These are phyloP conservation scores for Phytophthora brassicae DNA, from an alignment of 352 stramenopile genomes.

Conservation along the genomic window DNA sequence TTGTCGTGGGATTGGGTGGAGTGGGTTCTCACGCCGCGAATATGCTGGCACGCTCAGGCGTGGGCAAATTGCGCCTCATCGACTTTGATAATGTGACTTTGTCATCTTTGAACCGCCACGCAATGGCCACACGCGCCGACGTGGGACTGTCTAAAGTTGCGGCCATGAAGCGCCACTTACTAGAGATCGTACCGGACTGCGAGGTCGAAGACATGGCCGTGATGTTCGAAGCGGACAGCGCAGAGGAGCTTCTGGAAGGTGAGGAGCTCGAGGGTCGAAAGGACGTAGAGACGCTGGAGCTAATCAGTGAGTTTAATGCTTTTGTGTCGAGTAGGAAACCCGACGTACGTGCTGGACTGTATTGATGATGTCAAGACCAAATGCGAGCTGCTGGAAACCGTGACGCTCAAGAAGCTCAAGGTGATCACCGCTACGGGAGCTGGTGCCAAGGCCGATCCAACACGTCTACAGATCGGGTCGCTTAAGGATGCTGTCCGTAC, in stretches of 20 bases:
- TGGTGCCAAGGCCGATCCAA: slow-evolving; percentile 96
- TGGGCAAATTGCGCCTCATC: slow-evolving; percentile 94
- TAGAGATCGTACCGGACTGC: slow-evolving; percentile 75
- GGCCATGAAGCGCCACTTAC: slow-evolving; percentile 84
- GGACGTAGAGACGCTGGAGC: background rate
- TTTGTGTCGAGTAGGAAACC: slow-evolving; percentile 41
- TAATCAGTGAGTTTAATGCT: background rate
- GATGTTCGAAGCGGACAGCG: slow-evolving; percentile 89
- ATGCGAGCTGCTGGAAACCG: slow-evolving; percentile 91
- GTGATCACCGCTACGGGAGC: slow-evolving; percentile 91
- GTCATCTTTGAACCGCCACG: slow-evolving; percentile 98
- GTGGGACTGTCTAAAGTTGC: slow-evolving; percentile 95
- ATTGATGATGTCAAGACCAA: slow-evolving; percentile 99
- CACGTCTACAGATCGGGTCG: slow-evolving; percentile 95
- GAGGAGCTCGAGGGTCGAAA: background rate
- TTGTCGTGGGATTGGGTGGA: slow-evolving; percentile 96
- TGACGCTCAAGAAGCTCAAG: slow-evolving; percentile 74
- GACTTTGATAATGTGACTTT: slow-evolving; percentile 99
- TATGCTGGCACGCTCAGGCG: slow-evolving; percentile 96
- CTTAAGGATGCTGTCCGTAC: slow-evolving; percentile 91
- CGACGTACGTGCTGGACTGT: slow-evolving; percentile 96
- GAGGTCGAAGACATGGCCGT: slow-evolving; percentile 85
- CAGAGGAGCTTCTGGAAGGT: slow-evolving; percentile 80
- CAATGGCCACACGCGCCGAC: slow-evolving; percentile 94
- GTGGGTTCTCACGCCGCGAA: slow-evolving; percentile 97